phyloP scores from a whole-genome alignment of 257 asterid species.

The Datura wrightii region DNA sequence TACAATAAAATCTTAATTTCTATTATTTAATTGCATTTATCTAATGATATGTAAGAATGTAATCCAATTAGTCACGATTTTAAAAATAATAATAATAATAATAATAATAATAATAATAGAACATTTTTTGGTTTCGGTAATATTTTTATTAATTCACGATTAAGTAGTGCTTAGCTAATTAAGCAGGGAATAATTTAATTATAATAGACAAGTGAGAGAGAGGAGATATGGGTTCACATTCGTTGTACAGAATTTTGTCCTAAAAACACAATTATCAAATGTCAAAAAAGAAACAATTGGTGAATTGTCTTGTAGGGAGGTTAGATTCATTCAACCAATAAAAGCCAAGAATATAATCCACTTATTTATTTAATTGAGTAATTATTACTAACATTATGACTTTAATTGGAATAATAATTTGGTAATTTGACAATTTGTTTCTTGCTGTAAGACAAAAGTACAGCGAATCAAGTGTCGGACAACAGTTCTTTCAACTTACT shows the following conservation, averaged over 20 bases:
- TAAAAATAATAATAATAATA: too few relatives aligned
- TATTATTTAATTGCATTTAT: too few relatives aligned
- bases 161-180: not conserved
- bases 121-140: too few relatives aligned
- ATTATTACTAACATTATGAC: not conserved
- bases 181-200: not conserved
- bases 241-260: conserved; percentile 23
- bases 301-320: conserved; percentile 16
- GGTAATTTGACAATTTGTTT: conserved; percentile 22
- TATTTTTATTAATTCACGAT: not conserved
- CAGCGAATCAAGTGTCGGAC: not conserved
- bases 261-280: not conserved
- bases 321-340: conserved; percentile 29
- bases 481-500: conserved; percentile 12
- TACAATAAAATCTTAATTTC: too few relatives aligned
- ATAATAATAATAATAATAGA: too few relatives aligned
- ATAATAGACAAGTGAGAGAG: not conserved
- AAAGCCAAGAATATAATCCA: not conserved
- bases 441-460: not conserved
- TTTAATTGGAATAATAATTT: not conserved
- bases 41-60: too few relatives aligned
- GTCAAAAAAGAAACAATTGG: not conserved
- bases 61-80: too few relatives aligned
- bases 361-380: not conserved
- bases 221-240: conserved; percentile 1